Base-by-base conservation (phyloP, 805 yeast species). In the Sporopachydermia lactativora region DNA sequence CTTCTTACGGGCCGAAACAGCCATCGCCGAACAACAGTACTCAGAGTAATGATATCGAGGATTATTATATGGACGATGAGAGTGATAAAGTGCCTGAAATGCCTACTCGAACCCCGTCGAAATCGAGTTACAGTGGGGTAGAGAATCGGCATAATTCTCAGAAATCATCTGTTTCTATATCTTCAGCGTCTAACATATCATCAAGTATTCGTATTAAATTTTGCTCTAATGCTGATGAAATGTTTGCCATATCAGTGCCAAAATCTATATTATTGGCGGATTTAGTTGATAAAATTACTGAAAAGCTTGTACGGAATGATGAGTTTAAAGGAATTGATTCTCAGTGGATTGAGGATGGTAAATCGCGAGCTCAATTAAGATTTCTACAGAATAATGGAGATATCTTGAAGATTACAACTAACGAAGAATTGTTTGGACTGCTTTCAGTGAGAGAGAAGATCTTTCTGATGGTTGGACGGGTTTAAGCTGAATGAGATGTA, bases 1-100 rank as follows among this genome's bases (percentile, higher is more conserved):
- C 67, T 66, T 11, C 58, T 62, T 36, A 60, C 60, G 52, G 62
- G 55, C 45, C 58, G 35, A 41, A 58, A 45, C 59, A 64, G 4
- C 18, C 37, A 35, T 35, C 18, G 11, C 37, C 37, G 18, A 15
- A 8, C 18, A 17, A 14, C 6, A 15, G 18, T 35, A 35, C 8
- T 13, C 37, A 14, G n/a, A 14, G 37, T 17, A 14, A 14, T 35
- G 37, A 58, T 55, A 46, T 70, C 43, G 75, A 70, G 43, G 73
- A 68, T 47, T 75, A 71, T 49, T 54, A 75, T 42, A 49, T 66
- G 39, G 70, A 76, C 2, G 74, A 72, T 47, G 72, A 72, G 51
- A 70, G 69, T 17, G 57, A 53, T 42, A 36, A 36, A 11, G 16
- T 6, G 13, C 5, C n/a, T 17, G 8, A 8, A 6, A 8, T 11